Base-by-base conservation (phyloP, 2,329 filamentous ascomycete genomes). In the Trichoderma sp. region DNA sequence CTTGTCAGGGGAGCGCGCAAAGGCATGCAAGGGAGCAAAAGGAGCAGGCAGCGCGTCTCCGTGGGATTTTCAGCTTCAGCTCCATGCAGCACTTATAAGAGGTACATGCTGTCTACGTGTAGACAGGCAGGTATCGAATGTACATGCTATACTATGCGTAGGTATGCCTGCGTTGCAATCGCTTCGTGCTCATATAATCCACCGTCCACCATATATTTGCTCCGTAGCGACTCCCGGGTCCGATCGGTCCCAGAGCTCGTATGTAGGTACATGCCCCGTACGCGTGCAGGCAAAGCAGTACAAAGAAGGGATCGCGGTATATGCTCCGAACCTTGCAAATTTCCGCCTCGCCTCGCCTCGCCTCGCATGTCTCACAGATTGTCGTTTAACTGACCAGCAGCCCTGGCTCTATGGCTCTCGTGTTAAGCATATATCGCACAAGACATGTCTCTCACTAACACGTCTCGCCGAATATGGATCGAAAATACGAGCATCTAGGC, bases 361-460 rank as follows among this genome's bases (percentile, higher is more conserved):
- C 6, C 52, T 49, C 40, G 37, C 24, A 67, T 67, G 55, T 67
- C 55, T 59, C 63, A 59, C 55, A 43, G 65, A 31, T 53, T 40
- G 47, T 61, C 65, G 65, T 57, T 37, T 68, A 61, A 55, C 57
- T 52, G 24, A 24, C 24, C 21, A 10, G 47, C 65, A 59, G 65
- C 57, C 57, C 40, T 61, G 21, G 35, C 21, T 16, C 24, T 29
- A 43, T 47, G 21, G 43, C 43, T 21, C 6, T 11, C 21, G 14
- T 68, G 57, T 68, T 68, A 61, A 68, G 65, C 65, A 61, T 68
- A 68, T 53, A 68, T 56, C 63, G 19, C 16, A 33, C 37, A 49
- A 66, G 63, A 66, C 63, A 66, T 57, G 21, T 56, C n/a, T 65
- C 37, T 49, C 33, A 35, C 53, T 47, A n/a, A 37, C 40, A 27